Conservation (phyloP, 768 basidiomycete species). For the Suillus lakei region DNA sequence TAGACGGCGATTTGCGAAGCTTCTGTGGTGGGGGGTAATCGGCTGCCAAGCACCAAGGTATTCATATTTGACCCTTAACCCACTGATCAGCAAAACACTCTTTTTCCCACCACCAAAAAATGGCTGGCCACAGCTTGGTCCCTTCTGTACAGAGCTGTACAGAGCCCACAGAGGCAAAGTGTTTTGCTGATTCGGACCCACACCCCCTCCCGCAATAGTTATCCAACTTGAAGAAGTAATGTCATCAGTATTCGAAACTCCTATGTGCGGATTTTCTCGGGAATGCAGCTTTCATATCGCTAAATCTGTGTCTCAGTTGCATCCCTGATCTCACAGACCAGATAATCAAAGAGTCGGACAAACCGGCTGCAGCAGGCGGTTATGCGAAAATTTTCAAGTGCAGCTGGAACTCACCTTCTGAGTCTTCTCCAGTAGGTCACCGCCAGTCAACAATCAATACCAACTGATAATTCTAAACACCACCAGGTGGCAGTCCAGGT, state of each 20-base stretch:
- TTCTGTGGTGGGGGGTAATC: not conserved
- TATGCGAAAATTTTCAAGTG: slow-evolving; percentile 50
- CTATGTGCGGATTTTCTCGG: not conserved
- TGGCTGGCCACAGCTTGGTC: no score
- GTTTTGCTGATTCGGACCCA: no score
- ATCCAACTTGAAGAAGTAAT: not conserved
- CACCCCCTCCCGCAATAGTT: not conserved
- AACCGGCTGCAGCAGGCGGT: slow-evolving; percentile 43
- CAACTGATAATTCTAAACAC: not conserved
- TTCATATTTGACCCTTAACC: not conserved
- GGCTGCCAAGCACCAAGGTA: not conserved
- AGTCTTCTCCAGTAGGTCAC: not conserved
- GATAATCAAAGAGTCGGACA: slow-evolving; percentile 22
- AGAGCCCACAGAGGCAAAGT: no score
- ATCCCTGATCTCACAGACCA: slow-evolving; percentile 6
- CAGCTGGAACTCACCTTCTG: slow-evolving; percentile 25
- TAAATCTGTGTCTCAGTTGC: not conserved
- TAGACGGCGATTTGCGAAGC: not conserved
- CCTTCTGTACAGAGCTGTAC: no score
- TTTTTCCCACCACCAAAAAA: no score
- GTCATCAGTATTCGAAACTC: not conserved
- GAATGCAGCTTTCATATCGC: not conserved
- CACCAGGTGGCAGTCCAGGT: slow-evolving; percentile 10
- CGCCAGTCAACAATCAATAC: no score
- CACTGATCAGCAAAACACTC: no score